These are phyloP conservation scores for Vaccinium darrowii DNA, from an alignment of 148 eudicot species.

Conservation along the genomic window DNA sequence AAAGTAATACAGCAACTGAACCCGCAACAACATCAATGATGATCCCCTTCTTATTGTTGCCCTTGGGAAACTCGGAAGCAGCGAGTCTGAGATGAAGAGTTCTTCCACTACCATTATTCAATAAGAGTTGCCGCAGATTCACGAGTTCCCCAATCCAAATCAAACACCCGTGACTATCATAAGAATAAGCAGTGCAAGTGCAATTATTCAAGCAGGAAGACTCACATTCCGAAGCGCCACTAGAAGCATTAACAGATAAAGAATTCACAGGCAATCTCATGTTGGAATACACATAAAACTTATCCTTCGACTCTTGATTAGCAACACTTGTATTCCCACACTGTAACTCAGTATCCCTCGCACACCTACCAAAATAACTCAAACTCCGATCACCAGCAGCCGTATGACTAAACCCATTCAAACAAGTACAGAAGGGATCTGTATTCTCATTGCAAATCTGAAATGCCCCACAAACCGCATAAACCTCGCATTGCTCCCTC, in stretches of 20 bases:
- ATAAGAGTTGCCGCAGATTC: slow-evolving; percentile 38
- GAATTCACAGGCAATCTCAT: slow-evolving; percentile 32
- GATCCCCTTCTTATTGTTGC: too few relatives aligned
- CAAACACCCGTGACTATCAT: slow-evolving; percentile 32
- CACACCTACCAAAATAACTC: slow-evolving; percentile 33
- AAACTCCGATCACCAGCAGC: too few relatives aligned
- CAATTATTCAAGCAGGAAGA: slow-evolving; percentile 45
- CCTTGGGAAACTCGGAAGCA: slow-evolving; percentile 36
- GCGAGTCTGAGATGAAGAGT: slow-evolving; percentile 40
- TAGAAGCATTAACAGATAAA: slow-evolving; percentile 6
- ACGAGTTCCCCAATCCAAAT: slow-evolving; percentile 45
- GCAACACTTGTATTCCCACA: slow-evolving; percentile 29
- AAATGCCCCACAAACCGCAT: slow-evolving; percentile 53
- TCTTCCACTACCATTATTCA: slow-evolving; percentile 38
- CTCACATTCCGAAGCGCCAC: slow-evolving; percentile 34
- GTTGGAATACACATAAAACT: slow-evolving; percentile 20
- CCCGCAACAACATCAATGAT: slow-evolving; percentile 19
- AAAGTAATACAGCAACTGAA: background rate
- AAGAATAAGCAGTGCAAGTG: slow-evolving; percentile 52
- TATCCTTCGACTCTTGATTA: slow-evolving; percentile 22
- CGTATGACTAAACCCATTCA: slow-evolving; percentile 30
- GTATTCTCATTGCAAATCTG: slow-evolving; percentile 36
- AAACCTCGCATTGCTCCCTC: background rate
- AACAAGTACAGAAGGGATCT: slow-evolving; percentile 44
- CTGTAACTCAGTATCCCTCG: slow-evolving; percentile 23